Base-by-base conservation (phyloP, 78 protist species). In the Dictyostelium firmibasis region DNA sequence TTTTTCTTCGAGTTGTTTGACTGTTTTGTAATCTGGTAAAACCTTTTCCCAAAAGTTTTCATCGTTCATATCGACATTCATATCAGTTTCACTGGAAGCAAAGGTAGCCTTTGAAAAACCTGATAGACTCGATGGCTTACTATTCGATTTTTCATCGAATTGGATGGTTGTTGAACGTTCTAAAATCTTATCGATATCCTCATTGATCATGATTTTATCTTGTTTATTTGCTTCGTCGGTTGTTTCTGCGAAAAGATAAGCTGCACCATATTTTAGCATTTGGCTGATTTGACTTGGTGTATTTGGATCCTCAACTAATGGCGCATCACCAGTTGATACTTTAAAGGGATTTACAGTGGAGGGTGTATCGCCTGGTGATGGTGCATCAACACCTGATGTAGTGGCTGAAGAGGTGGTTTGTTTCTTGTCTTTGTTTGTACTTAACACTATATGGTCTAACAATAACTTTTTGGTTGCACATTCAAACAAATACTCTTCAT, bases 401-500 rank as follows among this genome's bases (percentile, higher is more conserved):
- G 83, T 35, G 1, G 83, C 16, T 10, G 83, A 20, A 7, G 92
- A 25, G 2, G 77, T 88, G 25, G 93, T 14, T 67, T 25, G 75
- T 67, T 67, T 67, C 38, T 43, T 77, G 16, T 88, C 81, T 10
- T 88, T 88, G n/a, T 85, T 57, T 10, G 72, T 86, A 50, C 57
- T 67, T 11, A 97, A 35, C 0, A 98, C 97, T 2, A 97, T 94
- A 13, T 92, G 97, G 64, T 97, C 98, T 69, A 98, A 82, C 47
- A 86, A 93, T 18, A 98, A 75, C 85, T 98, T 98, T 60, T 97
- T 95, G 8, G 98, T 78, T 3, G 99, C 99, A 29, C 91, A 93
- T 70, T 84, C 94, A 60, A 98, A 92, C 44, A 98, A 91, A 36
- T 92, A 84, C 69, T 85, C 82, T 53, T 98, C 99, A 77, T 96